Conservation (phyloP, 148 eudicot species). For the Salicornia ramosissima region DNA sequence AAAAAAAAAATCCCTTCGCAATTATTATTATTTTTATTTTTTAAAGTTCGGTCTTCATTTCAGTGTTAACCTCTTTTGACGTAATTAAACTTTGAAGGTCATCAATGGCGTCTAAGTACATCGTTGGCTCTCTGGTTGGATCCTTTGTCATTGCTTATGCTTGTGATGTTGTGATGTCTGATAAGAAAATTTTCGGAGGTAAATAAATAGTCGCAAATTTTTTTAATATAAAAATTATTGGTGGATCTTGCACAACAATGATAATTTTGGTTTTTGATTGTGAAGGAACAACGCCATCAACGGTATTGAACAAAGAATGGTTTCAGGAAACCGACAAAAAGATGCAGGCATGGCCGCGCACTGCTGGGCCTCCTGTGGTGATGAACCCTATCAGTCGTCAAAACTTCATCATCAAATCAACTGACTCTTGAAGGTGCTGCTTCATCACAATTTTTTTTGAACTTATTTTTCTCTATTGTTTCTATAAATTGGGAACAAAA, state of each 20-base stretch:
- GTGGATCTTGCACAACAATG: not conserved
- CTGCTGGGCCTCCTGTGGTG: conserved; percentile 46
- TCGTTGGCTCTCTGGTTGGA: conserved; percentile 28
- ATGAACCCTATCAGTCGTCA: conserved; percentile 51
- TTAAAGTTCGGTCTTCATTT: conserved; percentile 3
- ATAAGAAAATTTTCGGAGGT: conserved; percentile 45
- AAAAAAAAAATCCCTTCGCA: too few relatives aligned
- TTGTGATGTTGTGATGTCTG: conserved; percentile 33
- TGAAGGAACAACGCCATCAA: conserved; percentile 37
- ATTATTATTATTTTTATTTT: too few relatives aligned
- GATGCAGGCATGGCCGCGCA: conserved; percentile 46
- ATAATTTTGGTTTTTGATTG: not conserved
- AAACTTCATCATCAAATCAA: conserved; percentile 38
- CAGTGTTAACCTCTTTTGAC: conserved; percentile 6
- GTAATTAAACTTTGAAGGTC: conserved; percentile 4
- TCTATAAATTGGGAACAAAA: not conserved
- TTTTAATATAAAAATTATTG: not conserved
- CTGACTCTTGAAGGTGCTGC: conserved; percentile 31
- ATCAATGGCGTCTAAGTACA: conserved; percentile 35
- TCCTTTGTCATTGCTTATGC: conserved; percentile 29
- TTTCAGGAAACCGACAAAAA: conserved; percentile 38
- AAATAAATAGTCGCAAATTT: not conserved
- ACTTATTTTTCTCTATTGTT: conserved; percentile 6
- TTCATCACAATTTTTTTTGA: not conserved
- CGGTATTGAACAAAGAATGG: conserved; percentile 38